phyloP scores from a whole-genome alignment of 345 rosid genomes.

The Gossypium anomalum region DNA sequence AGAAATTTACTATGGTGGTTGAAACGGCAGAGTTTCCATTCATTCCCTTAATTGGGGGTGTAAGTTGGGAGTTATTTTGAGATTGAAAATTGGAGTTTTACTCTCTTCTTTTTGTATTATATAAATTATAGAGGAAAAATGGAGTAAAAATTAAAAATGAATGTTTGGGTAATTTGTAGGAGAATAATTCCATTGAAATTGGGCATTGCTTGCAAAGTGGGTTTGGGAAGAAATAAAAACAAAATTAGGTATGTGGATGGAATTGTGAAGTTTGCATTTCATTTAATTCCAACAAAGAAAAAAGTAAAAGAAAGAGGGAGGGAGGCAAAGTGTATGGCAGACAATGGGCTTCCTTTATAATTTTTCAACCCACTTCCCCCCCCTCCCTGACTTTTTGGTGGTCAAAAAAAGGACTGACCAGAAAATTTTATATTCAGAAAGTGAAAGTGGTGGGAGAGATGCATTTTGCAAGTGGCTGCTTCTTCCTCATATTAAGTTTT shows the following conservation, averaged over 20 bases:
- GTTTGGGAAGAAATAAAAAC: not conserved
- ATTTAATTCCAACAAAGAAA: not conserved
- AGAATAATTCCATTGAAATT: no score
- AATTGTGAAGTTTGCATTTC: constrained; percentile 26
- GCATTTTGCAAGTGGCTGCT: constrained; percentile 21
- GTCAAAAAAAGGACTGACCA: not conserved
- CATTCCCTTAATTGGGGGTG: not conserved
- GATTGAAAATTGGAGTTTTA: not conserved
- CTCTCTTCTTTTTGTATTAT: not conserved
- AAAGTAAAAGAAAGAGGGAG: not conserved
- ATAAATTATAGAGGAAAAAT: constrained; percentile 10
- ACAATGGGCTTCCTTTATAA: not conserved
- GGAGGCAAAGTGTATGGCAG: not conserved
- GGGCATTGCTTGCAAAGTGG: not conserved
- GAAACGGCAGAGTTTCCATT: not conserved
- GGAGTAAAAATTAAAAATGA: constrained; percentile 8
- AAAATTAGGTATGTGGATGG: constrained; percentile 29
- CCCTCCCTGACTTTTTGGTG: not conserved
- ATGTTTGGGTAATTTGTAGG: not conserved
- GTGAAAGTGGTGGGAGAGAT: constrained; percentile 24
- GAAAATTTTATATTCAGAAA: not conserved
- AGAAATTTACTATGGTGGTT: not conserved
- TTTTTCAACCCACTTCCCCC: not conserved
- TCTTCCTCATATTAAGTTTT: not conserved
- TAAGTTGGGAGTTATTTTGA: not conserved